Base-by-base conservation (phyloP, 108 stramenopile species). In the Craspedostauros australis region DNA sequence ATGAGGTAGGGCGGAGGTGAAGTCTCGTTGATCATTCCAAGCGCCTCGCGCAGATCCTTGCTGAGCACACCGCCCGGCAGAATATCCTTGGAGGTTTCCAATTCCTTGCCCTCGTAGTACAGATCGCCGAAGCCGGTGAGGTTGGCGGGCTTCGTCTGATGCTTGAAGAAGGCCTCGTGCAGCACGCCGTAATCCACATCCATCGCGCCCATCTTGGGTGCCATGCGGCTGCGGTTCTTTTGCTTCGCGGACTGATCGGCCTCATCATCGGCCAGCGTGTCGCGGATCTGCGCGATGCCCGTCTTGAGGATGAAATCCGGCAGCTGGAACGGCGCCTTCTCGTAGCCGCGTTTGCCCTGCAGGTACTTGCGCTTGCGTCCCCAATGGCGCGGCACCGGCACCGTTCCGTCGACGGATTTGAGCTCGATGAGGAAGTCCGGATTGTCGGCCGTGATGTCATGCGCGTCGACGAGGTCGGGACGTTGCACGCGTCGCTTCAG, bases 1-100 rank as follows among this genome's bases (percentile, higher is more conserved):
- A 95, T 67, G n/a, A 99, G 82, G 97, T 96, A 99, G 19, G 97
- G 99, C 5, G 96, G 99, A n/a, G 97, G 98, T 43, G 65, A 57
- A 3, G 39, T 42, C 26, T 57, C 54, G 2, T 41, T 52, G 9
- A 45, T 39, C 86, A 95, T 95, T 29, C 91, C 93, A 41, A 96
- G 74, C 0, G 97, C 96, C 44, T 84, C 86, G 18, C 77, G 53
- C 12, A 98, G 71, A 8, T 71, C 56, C 21, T 79, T 74, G 39
- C 73, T 77, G 20, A 94, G 51, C 11, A 57, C 60, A 0, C 85
- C 83, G 7, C 86, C 84, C 23, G 80, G 75, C 20, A 81, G 71
- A n/a, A 75, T 60, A 36, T 83, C 55, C 6, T 66, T 75, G 2
- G 66, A 66, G 12, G 71, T 86, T 73, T 98, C 97, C 36, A 93